phyloP scores from a whole-genome alignment of 495 filamentous ascomycete species.

The Extremus antarcticus region DNA sequence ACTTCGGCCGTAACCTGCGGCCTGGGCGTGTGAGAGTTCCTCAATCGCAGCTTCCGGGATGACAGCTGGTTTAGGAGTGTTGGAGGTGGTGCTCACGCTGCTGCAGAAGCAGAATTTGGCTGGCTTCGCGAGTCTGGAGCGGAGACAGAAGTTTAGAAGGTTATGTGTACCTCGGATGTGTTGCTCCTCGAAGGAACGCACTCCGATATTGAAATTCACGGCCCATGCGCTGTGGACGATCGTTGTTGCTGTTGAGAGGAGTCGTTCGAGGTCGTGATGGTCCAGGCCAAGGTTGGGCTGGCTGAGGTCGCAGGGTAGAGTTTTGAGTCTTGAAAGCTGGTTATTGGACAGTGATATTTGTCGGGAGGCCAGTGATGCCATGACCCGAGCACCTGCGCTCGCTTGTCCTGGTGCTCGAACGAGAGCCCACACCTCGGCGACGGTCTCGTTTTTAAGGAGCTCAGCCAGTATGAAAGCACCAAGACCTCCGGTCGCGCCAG shows the following conservation, averaged over 20 bases:
- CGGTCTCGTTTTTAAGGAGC: not conserved
- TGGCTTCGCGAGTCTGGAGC: constrained; percentile 32
- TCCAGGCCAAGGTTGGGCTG: constrained; percentile 11
- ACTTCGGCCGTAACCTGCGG: constrained; percentile 47
- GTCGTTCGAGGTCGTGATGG: not conserved
- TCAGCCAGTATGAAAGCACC: constrained; percentile 15
- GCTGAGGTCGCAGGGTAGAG: constrained; percentile 14
- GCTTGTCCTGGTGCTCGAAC: constrained; percentile 12
- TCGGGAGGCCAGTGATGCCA: constrained; percentile 5
- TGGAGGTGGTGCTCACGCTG: constrained; percentile 20
- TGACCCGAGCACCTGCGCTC: constrained; percentile 1
- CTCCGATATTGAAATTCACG: constrained; percentile 43
- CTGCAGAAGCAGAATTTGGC: constrained; percentile 30
- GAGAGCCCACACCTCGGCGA: constrained; percentile 13
- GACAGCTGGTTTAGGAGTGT: not conserved
- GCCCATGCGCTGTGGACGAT: constrained; percentile 45
- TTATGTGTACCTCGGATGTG: constrained; percentile 43
- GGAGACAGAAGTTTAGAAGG: constrained; percentile 44
- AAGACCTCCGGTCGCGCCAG: constrained; percentile 21
- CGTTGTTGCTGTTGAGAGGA: constrained; percentile 6
- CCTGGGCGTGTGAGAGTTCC: constrained; percentile 33
- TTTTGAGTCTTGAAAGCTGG: constrained; percentile 1
- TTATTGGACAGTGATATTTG: constrained; percentile 4
- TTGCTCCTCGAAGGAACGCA: constrained; percentile 34
- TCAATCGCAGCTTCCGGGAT: constrained; percentile 35